Base-by-base conservation (phyloP, 2,329 filamentous ascomycete species). In the Calonectria honghensis region DNA sequence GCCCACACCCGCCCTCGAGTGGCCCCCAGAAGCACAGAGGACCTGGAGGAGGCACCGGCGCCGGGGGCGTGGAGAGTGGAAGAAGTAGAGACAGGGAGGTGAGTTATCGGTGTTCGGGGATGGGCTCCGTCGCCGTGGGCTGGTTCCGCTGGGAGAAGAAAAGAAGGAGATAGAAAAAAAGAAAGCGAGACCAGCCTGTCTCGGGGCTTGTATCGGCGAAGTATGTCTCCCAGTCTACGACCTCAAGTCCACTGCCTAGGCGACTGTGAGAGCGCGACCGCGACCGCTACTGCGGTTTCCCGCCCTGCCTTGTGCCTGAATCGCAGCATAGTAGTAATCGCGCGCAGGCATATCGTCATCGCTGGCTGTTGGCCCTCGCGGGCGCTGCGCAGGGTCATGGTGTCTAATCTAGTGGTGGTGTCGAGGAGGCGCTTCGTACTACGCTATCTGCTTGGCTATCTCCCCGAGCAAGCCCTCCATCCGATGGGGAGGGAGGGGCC, bases 11-110 rank as follows among this genome's bases (percentile, higher is more conserved):
- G 59, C 68, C 68, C 70, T 73, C 37, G 61, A 63, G 39, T 65
- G 73, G 37, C 59, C 57, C 68, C 68, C 72, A 74, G 78, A 75
- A 37, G 70, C 50, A 41, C 63, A 63, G 31, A 70, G 54, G 67
- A 32, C 35, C 29, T 78, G 65, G 45, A 68, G 65, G 45, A 68
- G 59, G 59, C 65, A 35, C 66, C 77, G 79, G 79, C 76, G 73
- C 71, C 75, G 78, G 78, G 78, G 79, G 75, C 74, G 75, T 78
- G 57, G 72, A 59, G 67, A n/a, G 52, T 79, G 79, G 57, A 76
- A 68, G 72, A 73, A 65, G 59, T 67, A 70, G 75, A 76, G 66
- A 76, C 57, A 76, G 75, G 74, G 75, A 73, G 68, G 52, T 73
- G 70, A 68, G 70, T 63, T 70, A 72, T 74, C 73, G 73, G 68